Conservation (phyloP, 106 monocot genomes). For the Narthecium ossifragum region DNA sequence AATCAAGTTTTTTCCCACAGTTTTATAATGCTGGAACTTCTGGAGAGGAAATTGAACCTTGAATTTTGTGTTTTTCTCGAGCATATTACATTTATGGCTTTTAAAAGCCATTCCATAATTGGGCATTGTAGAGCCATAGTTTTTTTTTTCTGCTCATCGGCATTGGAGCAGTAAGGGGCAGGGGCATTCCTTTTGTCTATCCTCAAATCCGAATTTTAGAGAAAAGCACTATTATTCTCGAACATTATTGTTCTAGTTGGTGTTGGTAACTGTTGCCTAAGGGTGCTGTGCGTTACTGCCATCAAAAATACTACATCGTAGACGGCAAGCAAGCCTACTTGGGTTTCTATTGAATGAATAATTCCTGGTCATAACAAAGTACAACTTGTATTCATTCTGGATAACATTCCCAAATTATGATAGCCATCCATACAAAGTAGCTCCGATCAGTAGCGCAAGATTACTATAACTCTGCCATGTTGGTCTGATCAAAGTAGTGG, state of each 20-base stretch:
- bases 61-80: constrained; percentile 14
- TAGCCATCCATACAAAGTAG: not conserved
- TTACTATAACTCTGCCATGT: constrained; percentile 5
- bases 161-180: not conserved
- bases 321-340: not conserved
- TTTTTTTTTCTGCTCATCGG: no score
- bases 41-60: not conserved
- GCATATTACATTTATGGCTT: constrained; percentile 2
- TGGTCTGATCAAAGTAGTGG: constrained; percentile 44
- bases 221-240: no score
- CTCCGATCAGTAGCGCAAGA: not conserved
- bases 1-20: not conserved
- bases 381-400: no score
- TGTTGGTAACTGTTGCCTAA: not conserved
- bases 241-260: not conserved
- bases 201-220: not conserved
- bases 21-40: not conserved
- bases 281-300: not conserved
- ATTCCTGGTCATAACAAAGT: no score
- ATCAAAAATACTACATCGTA: no score
- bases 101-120: constrained; percentile 14
- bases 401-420: not conserved
- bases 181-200: not conserved
- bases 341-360: no score
- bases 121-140: constrained; percentile 27